Evolutionary conservation across 352 stramenopile genomes (phyloP).

Genomic region (Phytopythium chamaehyphon): DNA sequence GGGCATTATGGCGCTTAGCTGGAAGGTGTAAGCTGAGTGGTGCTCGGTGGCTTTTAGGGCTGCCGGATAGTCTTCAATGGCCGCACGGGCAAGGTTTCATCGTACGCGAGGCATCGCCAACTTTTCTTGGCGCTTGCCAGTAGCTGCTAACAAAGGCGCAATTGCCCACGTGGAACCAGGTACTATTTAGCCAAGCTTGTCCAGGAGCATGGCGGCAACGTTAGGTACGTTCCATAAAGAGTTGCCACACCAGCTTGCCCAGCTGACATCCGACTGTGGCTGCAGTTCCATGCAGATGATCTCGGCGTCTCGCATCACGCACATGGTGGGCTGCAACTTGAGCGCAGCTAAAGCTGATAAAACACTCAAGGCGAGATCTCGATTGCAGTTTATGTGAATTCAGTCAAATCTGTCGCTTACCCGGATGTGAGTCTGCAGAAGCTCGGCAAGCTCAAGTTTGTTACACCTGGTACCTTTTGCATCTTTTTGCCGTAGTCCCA

Average conservation of each 20-base stretch:
- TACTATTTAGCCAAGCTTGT: slow-evolving; percentile 83
- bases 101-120: slow-evolving; percentile 38
- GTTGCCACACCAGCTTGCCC: neutral
- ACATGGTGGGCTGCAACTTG: slow-evolving; percentile 80
- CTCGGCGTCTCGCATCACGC: slow-evolving; percentile 53
- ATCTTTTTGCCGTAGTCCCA: neutral
- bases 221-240: slow-evolving; percentile 31
- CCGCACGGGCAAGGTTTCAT: slow-evolving; percentile 75
- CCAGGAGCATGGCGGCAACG: slow-evolving; percentile 64
- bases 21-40: neutral
- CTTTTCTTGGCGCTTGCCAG: neutral
- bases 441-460: slow-evolving; percentile 56
- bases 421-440: slow-evolving; percentile 18
- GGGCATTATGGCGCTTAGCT: neutral
- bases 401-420: too few relatives aligned
- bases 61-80: slow-evolving; percentile 81
- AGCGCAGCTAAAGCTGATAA: slow-evolving; percentile 73
- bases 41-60: slow-evolving; percentile 28
- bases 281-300: slow-evolving; percentile 11
- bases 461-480: slow-evolving; percentile 40
- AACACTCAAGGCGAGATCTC: slow-evolving; percentile 45
- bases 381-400: too few relatives aligned
- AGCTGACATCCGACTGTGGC: neutral
- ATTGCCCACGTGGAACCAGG: slow-evolving; percentile 18
- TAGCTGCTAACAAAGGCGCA: neutral